phyloP scores from a whole-genome alignment of 768 basidiomycete genomes.

The Pulveroboletus ravenelii region DNA sequence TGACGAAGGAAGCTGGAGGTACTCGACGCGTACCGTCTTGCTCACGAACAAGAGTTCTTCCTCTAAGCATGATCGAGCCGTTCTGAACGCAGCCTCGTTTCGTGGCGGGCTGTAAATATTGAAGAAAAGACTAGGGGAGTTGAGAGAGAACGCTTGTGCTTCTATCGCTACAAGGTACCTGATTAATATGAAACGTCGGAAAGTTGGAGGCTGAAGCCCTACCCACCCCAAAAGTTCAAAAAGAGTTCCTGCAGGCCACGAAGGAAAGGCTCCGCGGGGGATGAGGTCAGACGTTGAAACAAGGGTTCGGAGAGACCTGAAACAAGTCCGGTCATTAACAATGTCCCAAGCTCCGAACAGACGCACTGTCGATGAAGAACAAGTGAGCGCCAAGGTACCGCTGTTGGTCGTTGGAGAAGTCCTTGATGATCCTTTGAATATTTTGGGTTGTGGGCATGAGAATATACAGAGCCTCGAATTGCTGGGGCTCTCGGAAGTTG shows the following conservation, averaged over 20 bases:
- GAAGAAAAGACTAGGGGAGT: conserved; percentile 78
- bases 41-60: conserved; percentile 79
- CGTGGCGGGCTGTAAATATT: conserved; percentile 84
- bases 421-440: conserved; percentile 83
- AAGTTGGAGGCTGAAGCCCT: not conserved
- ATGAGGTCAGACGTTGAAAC: conserved; percentile 69
- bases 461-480: conserved; percentile 89
- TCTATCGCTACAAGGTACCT: conserved; percentile 59
- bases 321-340: not conserved
- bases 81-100: conserved; percentile 58
- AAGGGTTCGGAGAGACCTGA: conserved; percentile 74
- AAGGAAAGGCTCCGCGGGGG: conserved; percentile 74
- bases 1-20: not conserved
- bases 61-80: conserved; percentile 71
- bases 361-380: conserved; percentile 88
- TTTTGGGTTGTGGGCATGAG: conserved; percentile 95
- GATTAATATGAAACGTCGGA: conserved; percentile 7
- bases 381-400: conserved; percentile 82
- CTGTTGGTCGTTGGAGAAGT: conserved; percentile 63
- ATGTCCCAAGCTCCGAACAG: not conserved
- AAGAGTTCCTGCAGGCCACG: conserved; percentile 79
- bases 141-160: conserved; percentile 77
- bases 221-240: conserved; percentile 88
- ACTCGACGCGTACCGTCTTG: conserved; percentile 47
- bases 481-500: conserved; percentile 75